Conservation (phyloP, 495 filamentous ascomycete species). For the Penicillium odoratum region DNA sequence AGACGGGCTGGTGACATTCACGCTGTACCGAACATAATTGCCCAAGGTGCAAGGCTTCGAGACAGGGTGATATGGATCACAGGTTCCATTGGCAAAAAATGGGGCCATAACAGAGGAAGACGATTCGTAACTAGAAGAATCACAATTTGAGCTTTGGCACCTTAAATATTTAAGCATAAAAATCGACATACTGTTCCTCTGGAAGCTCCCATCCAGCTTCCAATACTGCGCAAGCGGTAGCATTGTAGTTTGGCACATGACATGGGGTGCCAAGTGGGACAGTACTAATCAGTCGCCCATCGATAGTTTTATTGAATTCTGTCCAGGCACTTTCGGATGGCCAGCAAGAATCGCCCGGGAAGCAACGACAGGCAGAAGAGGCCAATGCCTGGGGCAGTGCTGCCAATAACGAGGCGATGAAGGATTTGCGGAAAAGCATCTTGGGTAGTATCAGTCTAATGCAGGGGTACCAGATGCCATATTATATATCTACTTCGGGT, state of each 20-base stretch:
- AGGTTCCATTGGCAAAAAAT: conserved; percentile 47
- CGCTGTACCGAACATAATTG: conserved; percentile 55
- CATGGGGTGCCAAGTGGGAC: conserved; percentile 47
- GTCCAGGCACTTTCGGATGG: conserved; percentile 42
- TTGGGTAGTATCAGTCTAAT: not conserved
- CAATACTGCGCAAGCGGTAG: conserved; percentile 27
- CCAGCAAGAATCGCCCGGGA: conserved; percentile 48
- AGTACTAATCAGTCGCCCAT: conserved; percentile 46
- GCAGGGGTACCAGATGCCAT: not conserved
- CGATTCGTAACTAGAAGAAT: conserved; percentile 26
- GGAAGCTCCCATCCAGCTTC: conserved; percentile 31
- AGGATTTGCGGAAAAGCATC: conserved; percentile 3
- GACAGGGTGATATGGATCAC: conserved; percentile 55
- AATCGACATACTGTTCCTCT: conserved; percentile 29
- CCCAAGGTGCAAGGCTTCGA: conserved; percentile 55
- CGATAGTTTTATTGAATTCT: conserved; percentile 42
- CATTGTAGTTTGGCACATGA: conserved; percentile 42
- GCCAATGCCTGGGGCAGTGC: conserved; percentile 2
- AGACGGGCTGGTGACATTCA: conserved; percentile 34
- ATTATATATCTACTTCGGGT: not conserved
- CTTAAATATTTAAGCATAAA: not conserved
- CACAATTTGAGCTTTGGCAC: not conserved
- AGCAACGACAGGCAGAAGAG: conserved; percentile 26
- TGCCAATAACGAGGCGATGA: conserved; percentile 15
- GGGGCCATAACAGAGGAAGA: conserved; percentile 46